A percentile compares a stretch with the other conserved stretches of the same genome.
Evolutionary conservation across 805 yeast genomes (phyloP).

Genomic region (Candida tammaniensis): DNA sequence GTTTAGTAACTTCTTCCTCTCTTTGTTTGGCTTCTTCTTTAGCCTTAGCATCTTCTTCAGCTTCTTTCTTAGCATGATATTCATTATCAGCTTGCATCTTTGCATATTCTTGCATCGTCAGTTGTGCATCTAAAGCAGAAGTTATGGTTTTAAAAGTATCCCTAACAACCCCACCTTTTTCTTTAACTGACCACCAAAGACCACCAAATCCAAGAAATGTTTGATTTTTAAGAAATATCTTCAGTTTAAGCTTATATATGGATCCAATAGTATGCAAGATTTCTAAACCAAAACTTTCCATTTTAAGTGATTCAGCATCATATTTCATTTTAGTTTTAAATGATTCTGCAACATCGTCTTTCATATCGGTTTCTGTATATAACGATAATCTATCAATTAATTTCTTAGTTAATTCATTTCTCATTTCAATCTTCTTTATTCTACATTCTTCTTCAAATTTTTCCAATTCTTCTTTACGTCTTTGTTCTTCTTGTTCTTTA

Average conservation of each 20-base stretch:
- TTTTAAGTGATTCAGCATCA: constrained; percentile 80
- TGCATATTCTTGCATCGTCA: constrained; percentile 69
- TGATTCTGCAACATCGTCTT: constrained; percentile 39
- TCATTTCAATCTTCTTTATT: constrained; percentile 60
- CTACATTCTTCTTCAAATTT: constrained; percentile 76
- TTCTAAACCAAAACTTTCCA: constrained; percentile 84
- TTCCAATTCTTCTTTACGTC: constrained; percentile 51
- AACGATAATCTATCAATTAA: constrained; percentile 47
- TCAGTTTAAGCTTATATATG: constrained; percentile 63
- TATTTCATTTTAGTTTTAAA: constrained; percentile 65
- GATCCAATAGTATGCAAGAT: constrained; percentile 74
- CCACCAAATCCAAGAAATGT: constrained; percentile 66
- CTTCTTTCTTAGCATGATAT: constrained; percentile 39
- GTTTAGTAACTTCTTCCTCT: constrained; percentile 18
- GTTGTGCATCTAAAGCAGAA: constrained; percentile 75
- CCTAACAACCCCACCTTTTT: constrained; percentile 69
- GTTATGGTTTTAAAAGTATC: constrained; percentile 71
- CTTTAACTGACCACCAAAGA: constrained; percentile 64
- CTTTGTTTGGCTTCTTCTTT: constrained; percentile 13
- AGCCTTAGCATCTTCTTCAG: constrained; percentile 20
- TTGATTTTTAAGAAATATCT: constrained; percentile 63
- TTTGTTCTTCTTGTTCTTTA: constrained; percentile 43
- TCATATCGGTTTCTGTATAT: constrained; percentile 43
- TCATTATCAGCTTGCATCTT: constrained; percentile 60
- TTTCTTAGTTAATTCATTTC: constrained; percentile 58